phyloP scores from a whole-genome alignment of 2,329 filamentous ascomycete species.

The Periconia sp. region DNA sequence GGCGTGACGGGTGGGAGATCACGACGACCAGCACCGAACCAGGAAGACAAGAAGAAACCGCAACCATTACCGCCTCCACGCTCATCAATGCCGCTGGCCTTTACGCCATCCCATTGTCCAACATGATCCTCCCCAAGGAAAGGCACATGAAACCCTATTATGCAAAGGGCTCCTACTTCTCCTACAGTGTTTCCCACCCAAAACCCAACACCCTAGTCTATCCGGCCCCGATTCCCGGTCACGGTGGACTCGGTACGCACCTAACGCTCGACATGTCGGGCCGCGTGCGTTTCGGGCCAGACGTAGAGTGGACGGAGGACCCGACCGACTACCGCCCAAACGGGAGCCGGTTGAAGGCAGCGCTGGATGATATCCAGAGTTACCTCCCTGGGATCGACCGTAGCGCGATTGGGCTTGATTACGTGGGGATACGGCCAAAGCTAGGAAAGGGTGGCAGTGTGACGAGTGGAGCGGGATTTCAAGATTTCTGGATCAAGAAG shows the following conservation, averaged over 20 bases:
- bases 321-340: conserved; percentile 72
- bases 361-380: conserved; percentile 71
- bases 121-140: conserved; percentile 69
- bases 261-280: conserved; percentile 87
- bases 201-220: conserved; percentile 77
- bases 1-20: conserved; percentile 70
- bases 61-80: conserved; percentile 70
- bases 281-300: conserved; percentile 86
- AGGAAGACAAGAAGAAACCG: conserved; percentile 43
- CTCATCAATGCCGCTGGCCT: conserved; percentile 87
- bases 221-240: conserved; percentile 79
- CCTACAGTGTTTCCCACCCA: conserved; percentile 69
- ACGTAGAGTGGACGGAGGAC: conserved; percentile 86
- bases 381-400: conserved; percentile 78
- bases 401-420: conserved; percentile 72
- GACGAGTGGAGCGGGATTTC: conserved; percentile 66
- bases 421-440: conserved; percentile 91
- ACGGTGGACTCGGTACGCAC: conserved; percentile 87
- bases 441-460: conserved; percentile 65
- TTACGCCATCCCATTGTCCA: conserved; percentile 73
- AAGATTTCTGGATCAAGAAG: conserved; percentile 78
- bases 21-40: conserved; percentile 36
- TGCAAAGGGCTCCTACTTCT: conserved; percentile 96
- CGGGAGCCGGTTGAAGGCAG: conserved; percentile 62
- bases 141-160: conserved; percentile 68